These are phyloP conservation scores for Salvia rosmarinus DNA, from an alignment of 257 asterid species.

Conservation along the genomic window DNA sequence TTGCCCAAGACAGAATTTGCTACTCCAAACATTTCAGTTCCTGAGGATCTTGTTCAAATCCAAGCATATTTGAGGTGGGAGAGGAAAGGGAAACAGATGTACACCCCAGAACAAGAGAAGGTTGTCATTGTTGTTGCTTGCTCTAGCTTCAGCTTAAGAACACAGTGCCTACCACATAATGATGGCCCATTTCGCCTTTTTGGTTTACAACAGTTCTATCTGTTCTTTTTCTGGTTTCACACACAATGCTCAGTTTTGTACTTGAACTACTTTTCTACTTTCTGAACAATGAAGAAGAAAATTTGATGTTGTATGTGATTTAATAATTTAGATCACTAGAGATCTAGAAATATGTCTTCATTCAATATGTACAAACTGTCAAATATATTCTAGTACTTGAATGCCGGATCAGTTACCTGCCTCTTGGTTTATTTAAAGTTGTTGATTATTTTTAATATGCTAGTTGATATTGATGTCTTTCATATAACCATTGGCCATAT, in stretches of 20 bases:
- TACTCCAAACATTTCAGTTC: slow-evolving; percentile 59
- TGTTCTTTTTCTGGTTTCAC: slow-evolving; percentile 27
- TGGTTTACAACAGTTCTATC: slow-evolving; percentile 12
- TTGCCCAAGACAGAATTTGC: slow-evolving; percentile 53
- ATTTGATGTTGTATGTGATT: slow-evolving; percentile 11
- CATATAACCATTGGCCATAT: not conserved
- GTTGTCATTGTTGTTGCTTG: slow-evolving; percentile 44
- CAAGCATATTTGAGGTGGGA: slow-evolving; percentile 98
- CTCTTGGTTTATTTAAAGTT: slow-evolving; percentile 17
- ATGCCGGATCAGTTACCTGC: slow-evolving; percentile 8
- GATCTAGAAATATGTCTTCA: not conserved
- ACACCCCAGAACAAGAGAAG: slow-evolving; percentile 85
- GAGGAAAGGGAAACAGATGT: slow-evolving; percentile 83
- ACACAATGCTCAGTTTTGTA: not conserved
- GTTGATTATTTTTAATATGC: slow-evolving; percentile 26
- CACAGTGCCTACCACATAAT: not conserved
- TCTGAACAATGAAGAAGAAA: slow-evolving; percentile 20
- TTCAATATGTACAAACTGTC: slow-evolving; percentile 18
- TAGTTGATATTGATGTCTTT: slow-evolving; percentile 27
- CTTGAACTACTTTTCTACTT: slow-evolving; percentile 18
- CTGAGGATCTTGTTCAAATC: slow-evolving; percentile 96
- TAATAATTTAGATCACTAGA: slow-evolving; percentile 4
- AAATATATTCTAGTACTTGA: not conserved
- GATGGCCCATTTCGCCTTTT: slow-evolving; percentile 20
- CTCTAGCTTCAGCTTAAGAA: slow-evolving; percentile 24